These are phyloP conservation scores for Whalleya microplaca DNA, from an alignment of 2,329 filamentous ascomycete species.

Conservation along the genomic window DNA sequence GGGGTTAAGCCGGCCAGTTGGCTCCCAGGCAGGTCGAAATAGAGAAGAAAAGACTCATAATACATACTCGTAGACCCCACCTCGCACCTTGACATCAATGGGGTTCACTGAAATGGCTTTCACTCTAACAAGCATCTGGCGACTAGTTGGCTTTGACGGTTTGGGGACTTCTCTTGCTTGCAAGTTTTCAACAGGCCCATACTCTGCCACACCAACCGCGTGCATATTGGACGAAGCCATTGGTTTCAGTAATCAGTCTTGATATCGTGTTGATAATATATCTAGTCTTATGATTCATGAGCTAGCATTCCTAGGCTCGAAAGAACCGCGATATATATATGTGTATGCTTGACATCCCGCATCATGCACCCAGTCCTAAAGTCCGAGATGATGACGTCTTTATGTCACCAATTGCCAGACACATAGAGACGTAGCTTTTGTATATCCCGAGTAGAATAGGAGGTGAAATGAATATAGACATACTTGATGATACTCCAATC, in stretches of 20 bases:
- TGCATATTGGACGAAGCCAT: conserved; percentile 27
- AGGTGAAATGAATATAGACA: background rate
- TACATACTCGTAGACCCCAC: conserved; percentile 37
- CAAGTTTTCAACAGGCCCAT: conserved; percentile 29
- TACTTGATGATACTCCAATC: background rate
- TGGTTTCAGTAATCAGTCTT: conserved; percentile 1
- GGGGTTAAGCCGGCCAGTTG: background rate
- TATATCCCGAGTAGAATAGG: background rate
- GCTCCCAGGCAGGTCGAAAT: background rate
- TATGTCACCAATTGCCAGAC: background rate
- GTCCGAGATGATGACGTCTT: background rate
- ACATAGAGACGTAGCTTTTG: background rate
- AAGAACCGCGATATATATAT: conserved; percentile 13
- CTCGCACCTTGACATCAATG: conserved; percentile 44
- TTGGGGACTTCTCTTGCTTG: conserved; percentile 22
- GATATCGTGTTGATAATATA: conserved; percentile 2
- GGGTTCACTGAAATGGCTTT: conserved; percentile 45
- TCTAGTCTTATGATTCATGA: background rate
- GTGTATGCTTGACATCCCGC: background rate
- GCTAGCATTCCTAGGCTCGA: too few species aligned
- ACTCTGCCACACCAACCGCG: conserved; percentile 29
- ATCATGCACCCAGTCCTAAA: background rate
- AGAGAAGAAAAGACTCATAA: background rate
- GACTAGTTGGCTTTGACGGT: conserved; percentile 25
- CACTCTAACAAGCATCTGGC: conserved; percentile 28